Conservation (phyloP, 2,329 filamentous ascomycete species). For the Alternaria gansuensis region DNA sequence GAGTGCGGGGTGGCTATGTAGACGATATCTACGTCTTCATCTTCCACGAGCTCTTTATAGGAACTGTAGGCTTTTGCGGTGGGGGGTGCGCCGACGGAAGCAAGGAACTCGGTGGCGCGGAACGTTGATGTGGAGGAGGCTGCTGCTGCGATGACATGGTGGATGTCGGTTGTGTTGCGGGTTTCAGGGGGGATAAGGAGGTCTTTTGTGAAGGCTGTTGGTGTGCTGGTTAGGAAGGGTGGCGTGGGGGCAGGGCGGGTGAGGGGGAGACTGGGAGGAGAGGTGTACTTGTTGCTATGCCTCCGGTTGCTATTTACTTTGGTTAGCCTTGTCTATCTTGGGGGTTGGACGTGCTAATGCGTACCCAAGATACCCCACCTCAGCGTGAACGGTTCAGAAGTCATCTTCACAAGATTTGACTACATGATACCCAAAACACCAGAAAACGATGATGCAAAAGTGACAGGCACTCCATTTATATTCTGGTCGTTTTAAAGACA, state of each 20-base stretch:
- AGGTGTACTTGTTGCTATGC: conserved; percentile 29
- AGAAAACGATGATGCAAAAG: too few species aligned
- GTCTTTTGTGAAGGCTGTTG: conserved; percentile 78
- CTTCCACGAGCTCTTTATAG: conserved; percentile 81
- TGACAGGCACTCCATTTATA: too few species aligned
- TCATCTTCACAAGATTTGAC: conserved; percentile 19
- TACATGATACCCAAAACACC: background rate
- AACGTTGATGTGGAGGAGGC: conserved; percentile 78
- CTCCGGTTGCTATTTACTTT: conserved; percentile 64
- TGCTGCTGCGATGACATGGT: conserved; percentile 81
- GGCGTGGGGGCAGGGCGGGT: background rate
- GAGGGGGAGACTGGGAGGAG: too few species aligned
- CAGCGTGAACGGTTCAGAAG: conserved; percentile 31
- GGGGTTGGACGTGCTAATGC: background rate
- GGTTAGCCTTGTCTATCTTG: conserved; percentile 10
- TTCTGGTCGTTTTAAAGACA: background rate
- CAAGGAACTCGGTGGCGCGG: conserved; percentile 76
- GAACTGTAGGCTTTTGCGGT: conserved; percentile 78
- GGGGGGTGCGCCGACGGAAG: conserved; percentile 71
- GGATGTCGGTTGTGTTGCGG: conserved; percentile 75
- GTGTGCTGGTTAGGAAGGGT: background rate
- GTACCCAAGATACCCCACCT: conserved; percentile 42
- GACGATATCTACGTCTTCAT: conserved; percentile 81
- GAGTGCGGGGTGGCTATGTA: conserved; percentile 92
- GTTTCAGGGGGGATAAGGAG: conserved; percentile 75